Conservation (phyloP, 2,329 filamentous ascomycete species). For the Annulohypoxylon truncatum region DNA sequence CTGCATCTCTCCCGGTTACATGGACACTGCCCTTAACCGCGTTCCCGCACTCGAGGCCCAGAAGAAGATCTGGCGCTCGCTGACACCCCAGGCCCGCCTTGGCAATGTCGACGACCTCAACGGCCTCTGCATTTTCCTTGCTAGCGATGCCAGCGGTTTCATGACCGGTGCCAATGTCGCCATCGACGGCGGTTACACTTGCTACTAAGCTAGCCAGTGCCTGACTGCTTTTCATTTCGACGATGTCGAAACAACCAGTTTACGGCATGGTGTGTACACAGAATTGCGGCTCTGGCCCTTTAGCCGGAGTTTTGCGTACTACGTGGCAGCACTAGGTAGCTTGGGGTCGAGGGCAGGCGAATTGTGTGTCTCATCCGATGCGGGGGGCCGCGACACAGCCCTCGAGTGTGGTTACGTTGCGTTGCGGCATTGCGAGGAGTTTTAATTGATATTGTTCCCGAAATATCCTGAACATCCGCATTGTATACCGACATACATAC, state of each 20-base stretch:
- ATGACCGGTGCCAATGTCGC: constrained; percentile 82
- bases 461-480: constrained; percentile 5
- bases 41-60: constrained; percentile 81
- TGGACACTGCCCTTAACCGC: constrained; percentile 85
- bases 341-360: constrained; percentile 15
- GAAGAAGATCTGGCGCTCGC: constrained; percentile 82
- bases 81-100: constrained; percentile 79
- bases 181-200: constrained; percentile 77
- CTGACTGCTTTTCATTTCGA: constrained; percentile 3
- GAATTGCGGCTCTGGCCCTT: constrained; percentile 28
- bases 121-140: constrained; percentile 80
- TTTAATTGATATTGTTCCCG: constrained; percentile 14
- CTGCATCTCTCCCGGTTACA: constrained; percentile 86
- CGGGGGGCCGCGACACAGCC: constrained; percentile 14
- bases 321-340: constrained; percentile 24
- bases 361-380: constrained; percentile 24
- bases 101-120: constrained; percentile 81
- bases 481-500: constrained; percentile 5
- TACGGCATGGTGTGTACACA: constrained; percentile 12
- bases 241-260: constrained; percentile 10
- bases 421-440: constrained; percentile 22
- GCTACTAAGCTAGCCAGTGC: constrained; percentile 59
- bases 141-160: constrained; percentile 77
- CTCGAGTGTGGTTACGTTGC: constrained; percentile 31
- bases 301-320: constrained; percentile 28